A percentile compares a stretch with the other conserved stretches of the same genome.
phyloP scores from a whole-genome alignment of 805 yeast genomes.

The Teunomyces atbi region DNA sequence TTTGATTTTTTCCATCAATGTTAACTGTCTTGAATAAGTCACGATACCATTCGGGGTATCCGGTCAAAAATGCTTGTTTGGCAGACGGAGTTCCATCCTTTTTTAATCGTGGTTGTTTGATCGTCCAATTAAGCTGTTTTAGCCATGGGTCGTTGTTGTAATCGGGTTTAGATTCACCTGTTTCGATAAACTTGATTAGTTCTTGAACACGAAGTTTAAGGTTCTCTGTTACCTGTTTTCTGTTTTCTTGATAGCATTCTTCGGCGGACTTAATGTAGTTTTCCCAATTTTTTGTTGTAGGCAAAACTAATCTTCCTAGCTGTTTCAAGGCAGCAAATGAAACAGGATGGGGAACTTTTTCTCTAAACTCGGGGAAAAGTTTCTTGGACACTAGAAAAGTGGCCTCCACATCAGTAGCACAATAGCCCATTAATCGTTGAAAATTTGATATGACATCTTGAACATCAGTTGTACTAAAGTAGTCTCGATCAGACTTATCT shows the following conservation, averaged over 20 bases:
- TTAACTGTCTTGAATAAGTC: slow-evolving; percentile 42
- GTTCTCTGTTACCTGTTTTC: slow-evolving; percentile 53
- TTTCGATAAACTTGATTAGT: slow-evolving; percentile 44
- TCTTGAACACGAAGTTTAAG: slow-evolving; percentile 60
- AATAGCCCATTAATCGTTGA: slow-evolving; percentile 65
- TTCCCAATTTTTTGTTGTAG: slow-evolving; percentile 75
- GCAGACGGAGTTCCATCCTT: slow-evolving; percentile 70
- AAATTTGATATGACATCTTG: slow-evolving; percentile 55
- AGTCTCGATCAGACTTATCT: slow-evolving; percentile 66
- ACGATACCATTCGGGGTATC: slow-evolving; percentile 92
- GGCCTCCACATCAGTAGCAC: slow-evolving; percentile 79
- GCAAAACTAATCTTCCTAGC: slow-evolving; percentile 71
- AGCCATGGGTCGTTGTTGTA: slow-evolving; percentile 80
- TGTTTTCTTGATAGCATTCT: slow-evolving; percentile 56
- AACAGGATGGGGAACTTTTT: slow-evolving; percentile 87
- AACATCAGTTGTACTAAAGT: slow-evolving; percentile 56
- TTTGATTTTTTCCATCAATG: slow-evolving; percentile 31
- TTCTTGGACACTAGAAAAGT: slow-evolving; percentile 69
- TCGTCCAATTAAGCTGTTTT: slow-evolving; percentile 83
- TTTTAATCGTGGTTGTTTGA: slow-evolving; percentile 56
- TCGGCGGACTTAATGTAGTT: slow-evolving; percentile 72
- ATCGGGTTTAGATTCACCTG: slow-evolving; percentile 23
- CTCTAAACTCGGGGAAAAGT: slow-evolving; percentile 65
- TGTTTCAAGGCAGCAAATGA: slow-evolving; percentile 83
- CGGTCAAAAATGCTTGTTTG: slow-evolving; percentile 75